Percentiles rank a stretch among this genome's conserved stretches.
Evolutionary conservation across 139 green algal species (phyloP).

Genomic region (Asterochloris sp.): DNA sequence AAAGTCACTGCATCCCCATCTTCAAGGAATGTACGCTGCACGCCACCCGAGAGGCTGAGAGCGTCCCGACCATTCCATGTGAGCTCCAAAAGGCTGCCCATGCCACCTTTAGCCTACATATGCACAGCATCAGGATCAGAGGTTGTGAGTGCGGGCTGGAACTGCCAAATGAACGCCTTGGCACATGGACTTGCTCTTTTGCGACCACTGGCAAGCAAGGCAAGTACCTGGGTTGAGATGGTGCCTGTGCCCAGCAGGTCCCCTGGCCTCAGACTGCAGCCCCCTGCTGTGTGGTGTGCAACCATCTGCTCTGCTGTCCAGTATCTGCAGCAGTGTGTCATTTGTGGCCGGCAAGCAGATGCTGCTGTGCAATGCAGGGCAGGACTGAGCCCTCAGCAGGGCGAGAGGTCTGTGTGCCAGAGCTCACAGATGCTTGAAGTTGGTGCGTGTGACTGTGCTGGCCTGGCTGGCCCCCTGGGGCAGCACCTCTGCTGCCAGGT

Average conservation of each 20-base stretch:
- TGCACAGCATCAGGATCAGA: neutral
- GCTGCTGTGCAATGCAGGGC: too few relatives aligned
- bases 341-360: too few relatives aligned
- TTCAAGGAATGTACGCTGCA: conserved; percentile 55
- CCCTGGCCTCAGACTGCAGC: conserved; percentile 84
- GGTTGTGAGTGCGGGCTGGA: neutral
- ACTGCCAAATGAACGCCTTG: neutral
- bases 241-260: conserved; percentile 88
- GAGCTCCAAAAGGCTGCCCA: conserved; percentile 68
- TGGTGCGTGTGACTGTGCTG: conserved; percentile 46
- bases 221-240: conserved; percentile 51
- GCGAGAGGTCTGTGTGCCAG: neutral
- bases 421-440: conserved; percentile 71
- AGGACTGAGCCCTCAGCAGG: too few relatives aligned
- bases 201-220: neutral
- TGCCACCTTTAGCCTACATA: conserved; percentile 19
- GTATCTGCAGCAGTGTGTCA: conserved; percentile 51
- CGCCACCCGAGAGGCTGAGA: conserved; percentile 36
- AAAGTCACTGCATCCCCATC: conserved; percentile 83
- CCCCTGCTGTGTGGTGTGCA: conserved; percentile 86
- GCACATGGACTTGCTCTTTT: neutral
- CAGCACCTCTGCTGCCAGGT: conserved; percentile 61
- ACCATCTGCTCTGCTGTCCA: conserved; percentile 92
- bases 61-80: conserved; percentile 45
- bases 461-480: conserved; percentile 13